Base-by-base conservation (phyloP, 164 flowering plant species). In the Aristolochia californica region DNA sequence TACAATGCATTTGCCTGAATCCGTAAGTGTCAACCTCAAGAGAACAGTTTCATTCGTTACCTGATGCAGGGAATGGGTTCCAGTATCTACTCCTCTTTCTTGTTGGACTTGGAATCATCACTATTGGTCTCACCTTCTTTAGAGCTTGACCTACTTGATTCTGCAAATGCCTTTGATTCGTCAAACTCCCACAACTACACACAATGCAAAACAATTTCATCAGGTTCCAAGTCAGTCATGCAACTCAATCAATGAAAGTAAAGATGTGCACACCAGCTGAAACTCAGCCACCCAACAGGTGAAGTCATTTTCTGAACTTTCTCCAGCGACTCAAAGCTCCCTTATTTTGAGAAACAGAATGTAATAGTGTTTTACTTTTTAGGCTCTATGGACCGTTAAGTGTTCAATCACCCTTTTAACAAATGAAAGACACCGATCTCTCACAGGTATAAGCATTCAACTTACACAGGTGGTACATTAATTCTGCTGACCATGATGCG, bases 151-250 rank as follows among this genome's bases (percentile, higher is more conserved):
- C 49, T 30, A 38, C 40, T 34, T 3, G 61, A 24, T 22, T 55
- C 28, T 5, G 24, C 66, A n/a, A n/a, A n/a, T 13, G 72, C 60
- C 76, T 80, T 84, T 0, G 95, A 78, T 66, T 87, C 96, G 28
- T 82, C 85, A 55, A 85, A 87, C 66, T 73, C 96, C 80, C 83
- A 43, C 66, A 85, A 58, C 93, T 83, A 74, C 72, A 77, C 2
- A 64, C 13, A 34, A 53, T 17, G 69, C 53, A 63, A 34, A 30
- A n/a, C n/a, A 23, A 38, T 26, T 10, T 27, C 23, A 22, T 12
- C 45, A 13, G 13, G 14, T 10, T 24, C 18, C 25, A 0, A 2
- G n/a, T 11, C 12, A 16, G 45, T 21, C 7, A 4, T 5, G 20
- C 24, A 0, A 51, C 4, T 17, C 17, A 13, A 49, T 14, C 12